Conservation (phyloP, 1,284 basidiomycete genomes). For the Apiotrichum veenhuisii region DNA sequence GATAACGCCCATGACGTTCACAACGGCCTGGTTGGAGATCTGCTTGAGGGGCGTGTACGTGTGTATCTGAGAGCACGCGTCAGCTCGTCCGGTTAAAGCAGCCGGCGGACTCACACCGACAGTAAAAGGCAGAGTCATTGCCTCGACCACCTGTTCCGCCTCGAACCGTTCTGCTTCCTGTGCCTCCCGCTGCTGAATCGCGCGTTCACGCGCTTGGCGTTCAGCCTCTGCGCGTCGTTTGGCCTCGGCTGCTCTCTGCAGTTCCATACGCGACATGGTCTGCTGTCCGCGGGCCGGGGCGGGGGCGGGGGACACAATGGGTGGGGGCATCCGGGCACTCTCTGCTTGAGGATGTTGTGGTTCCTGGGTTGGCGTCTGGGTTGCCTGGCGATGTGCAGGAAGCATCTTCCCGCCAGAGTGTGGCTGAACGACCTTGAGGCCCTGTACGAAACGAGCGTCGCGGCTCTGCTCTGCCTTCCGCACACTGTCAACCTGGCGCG, state of each 20-base stretch:
- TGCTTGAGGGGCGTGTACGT: conserved; percentile 11
- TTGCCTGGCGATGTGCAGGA: no score
- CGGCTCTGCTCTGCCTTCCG: not conserved
- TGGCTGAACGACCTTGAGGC: not conserved
- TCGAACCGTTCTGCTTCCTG: not conserved
- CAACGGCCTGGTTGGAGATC: not conserved
- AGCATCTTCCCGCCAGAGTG: not conserved
- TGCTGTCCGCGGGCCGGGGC: no score
- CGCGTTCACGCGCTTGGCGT: not conserved
- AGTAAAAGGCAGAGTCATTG: not conserved
- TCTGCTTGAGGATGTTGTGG: no score
- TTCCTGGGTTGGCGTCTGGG: no score
- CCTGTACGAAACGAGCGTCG: not conserved
- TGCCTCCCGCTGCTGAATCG: not conserved
- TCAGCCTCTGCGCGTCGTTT: not conserved
- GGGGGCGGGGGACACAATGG: no score
- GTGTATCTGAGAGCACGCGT: not conserved
- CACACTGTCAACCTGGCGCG: not conserved
- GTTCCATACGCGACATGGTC: no score
- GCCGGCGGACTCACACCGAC: not conserved
- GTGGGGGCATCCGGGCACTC: no score
- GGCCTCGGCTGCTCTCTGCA: not conserved
- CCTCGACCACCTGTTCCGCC: not conserved
- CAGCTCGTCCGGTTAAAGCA: not conserved
- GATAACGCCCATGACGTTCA: conserved; percentile 20